A percentile compares a stretch with the other conserved stretches of the same genome.
These are phyloP conservation scores for Penicillium rolfsii DNA, from an alignment of 2,329 filamentous ascomycete genomes.

Conservation along the genomic window DNA sequence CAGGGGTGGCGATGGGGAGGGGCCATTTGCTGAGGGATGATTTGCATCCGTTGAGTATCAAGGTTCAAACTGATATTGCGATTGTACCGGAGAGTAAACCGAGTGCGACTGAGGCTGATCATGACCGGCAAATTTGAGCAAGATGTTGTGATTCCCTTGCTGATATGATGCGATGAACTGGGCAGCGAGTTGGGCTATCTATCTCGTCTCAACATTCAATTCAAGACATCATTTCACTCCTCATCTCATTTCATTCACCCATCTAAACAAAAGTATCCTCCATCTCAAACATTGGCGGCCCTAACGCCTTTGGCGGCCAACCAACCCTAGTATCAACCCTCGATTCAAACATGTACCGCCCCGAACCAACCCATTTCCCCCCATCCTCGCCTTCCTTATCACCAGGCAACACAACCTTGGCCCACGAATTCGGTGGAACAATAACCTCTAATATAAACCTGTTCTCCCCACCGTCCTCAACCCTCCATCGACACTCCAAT, in stretches of 20 bases:
- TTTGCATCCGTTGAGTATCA: constrained; percentile 29
- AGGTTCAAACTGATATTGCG: constrained; percentile 38
- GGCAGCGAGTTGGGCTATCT: no score
- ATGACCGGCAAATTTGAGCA: constrained; percentile 2
- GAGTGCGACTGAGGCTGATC: constrained; percentile 8
- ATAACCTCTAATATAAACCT: constrained; percentile 21
- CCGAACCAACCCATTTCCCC: constrained; percentile 21
- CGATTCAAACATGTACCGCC: constrained; percentile 19
- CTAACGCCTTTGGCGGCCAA: constrained; percentile 28
- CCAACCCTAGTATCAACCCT: constrained; percentile 15
- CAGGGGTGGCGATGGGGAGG: not conserved
- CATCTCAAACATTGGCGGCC: constrained; percentile 18
- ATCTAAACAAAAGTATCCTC: constrained; percentile 15
- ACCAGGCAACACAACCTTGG: constrained; percentile 24
- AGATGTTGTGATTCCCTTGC: constrained; percentile 1
- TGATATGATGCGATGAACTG: constrained; percentile 25
- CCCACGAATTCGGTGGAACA: constrained; percentile 29
- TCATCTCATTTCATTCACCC: not conserved
- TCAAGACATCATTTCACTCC: not conserved
- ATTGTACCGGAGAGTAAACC: constrained; percentile 31
- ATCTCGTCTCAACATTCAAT: no score
- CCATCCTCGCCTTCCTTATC: constrained; percentile 1
- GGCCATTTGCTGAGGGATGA: constrained; percentile 16
- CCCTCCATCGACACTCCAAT: constrained; percentile 29
- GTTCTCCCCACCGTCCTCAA: constrained; percentile 5